Conservation (phyloP, 495 filamentous ascomycete species). For the Articulospora tetracladia region DNA sequence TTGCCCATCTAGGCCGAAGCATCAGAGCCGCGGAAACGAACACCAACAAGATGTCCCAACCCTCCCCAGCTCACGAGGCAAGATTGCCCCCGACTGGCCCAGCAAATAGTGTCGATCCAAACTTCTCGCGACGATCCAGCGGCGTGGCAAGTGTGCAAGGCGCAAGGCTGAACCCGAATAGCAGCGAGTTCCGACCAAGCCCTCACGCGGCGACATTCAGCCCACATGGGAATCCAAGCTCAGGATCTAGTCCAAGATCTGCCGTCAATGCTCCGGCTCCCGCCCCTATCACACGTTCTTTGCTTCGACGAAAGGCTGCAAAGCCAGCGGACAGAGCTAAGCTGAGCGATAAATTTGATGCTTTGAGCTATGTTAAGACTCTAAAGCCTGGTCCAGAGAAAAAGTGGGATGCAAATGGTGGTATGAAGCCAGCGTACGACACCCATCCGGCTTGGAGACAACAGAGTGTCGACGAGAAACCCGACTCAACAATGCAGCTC, state of each 20-base stretch:
- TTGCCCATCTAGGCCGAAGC: conserved; percentile 36
- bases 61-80: conserved; percentile 30
- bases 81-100: conserved; percentile 51
- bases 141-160: conserved; percentile 42
- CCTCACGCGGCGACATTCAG: conserved; percentile 74
- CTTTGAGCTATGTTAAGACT: conserved; percentile 67
- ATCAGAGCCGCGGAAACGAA: conserved; percentile 38
- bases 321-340: conserved; percentile 50
- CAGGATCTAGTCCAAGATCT: conserved; percentile 61
- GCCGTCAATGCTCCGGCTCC: conserved; percentile 48
- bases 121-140: conserved; percentile 43
- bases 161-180: conserved; percentile 75
- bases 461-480: conserved; percentile 52
- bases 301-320: conserved; percentile 53
- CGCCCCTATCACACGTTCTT: conserved; percentile 37
- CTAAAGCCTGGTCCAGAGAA: conserved; percentile 65
- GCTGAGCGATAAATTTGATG: conserved; percentile 40
- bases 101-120: conserved; percentile 41
- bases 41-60: conserved; percentile 25
- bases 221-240: conserved; percentile 59
- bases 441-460: conserved; percentile 77
- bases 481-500: conserved; percentile 52
- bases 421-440: conserved; percentile 71
- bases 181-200: conserved; percentile 80
- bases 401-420: conserved; percentile 62